Base-by-base conservation (phyloP, 2,329 filamentous ascomycete genomes). In the Ophiosphaerella narmari region DNA sequence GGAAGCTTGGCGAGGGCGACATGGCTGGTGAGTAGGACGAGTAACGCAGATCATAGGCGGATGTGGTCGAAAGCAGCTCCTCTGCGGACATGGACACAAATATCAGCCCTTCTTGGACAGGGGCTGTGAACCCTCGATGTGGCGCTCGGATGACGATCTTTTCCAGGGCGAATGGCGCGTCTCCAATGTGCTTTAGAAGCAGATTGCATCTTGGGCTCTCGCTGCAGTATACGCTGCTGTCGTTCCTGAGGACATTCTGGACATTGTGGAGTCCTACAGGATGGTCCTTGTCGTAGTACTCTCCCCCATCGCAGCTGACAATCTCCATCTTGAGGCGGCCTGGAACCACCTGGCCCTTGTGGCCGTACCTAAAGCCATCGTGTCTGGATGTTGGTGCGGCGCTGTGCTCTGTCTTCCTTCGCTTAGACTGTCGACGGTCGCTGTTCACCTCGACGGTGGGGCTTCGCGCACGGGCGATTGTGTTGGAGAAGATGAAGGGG, bases 61-160 rank as follows among this genome's bases (percentile, higher is more conserved):
- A 82, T 9, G 90, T 94, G 50, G 87, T 82, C 16, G 80, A 82
- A 37, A 94, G 75, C 1, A 94, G 77, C 52, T 94, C 87, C 59
- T 95, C 86, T 33, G 86, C 83, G 35, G 86, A 83, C 92, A 97
- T 96, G 39, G 90, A 84, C 24, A 97, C 82, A 67, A 97, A 97
- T 1, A 97, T 84, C 82, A 97, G 87, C 38, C 94, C 93, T 80
- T 96, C 89, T 73, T 93, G 87, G 45, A 96, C 87, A 46, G 91
- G 91, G 62, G 90, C 87, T 52, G 91, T 92, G 72, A 91, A 96
- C 45, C 90, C 89, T 37, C 82, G 76, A 55, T 86, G 85, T 0
- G 93, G 93, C 8, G 90, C 91, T 70, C 90, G 92, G 73, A 97
- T 95, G 56, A 95, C 81, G 42, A 97, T 77, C 74, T 93, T 93